These are phyloP conservation scores for Laburnicola sp. DNA, from an alignment of 2,329 filamentous ascomycete species.

Conservation along the genomic window DNA sequence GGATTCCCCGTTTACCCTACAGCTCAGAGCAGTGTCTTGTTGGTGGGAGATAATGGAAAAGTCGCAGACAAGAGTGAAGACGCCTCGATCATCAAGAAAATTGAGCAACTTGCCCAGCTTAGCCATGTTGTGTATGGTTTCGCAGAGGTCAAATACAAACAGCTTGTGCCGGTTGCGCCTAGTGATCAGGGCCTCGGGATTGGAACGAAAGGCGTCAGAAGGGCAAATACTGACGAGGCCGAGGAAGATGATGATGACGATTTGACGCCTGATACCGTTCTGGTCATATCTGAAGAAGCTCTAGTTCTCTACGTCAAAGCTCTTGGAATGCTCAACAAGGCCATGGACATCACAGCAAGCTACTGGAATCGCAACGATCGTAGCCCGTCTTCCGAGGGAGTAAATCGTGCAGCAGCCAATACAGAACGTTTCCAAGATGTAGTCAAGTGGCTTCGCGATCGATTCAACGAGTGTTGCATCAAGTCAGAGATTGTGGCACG, in stretches of 20 bases:
- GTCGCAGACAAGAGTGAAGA: slow-evolving; percentile 73
- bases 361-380: slow-evolving; percentile 87
- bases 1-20: slow-evolving; percentile 85
- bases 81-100: slow-evolving; percentile 71
- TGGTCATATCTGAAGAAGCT: slow-evolving; percentile 89
- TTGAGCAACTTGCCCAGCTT: slow-evolving; percentile 88
- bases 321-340: slow-evolving; percentile 83
- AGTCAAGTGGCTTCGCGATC: slow-evolving; percentile 90
- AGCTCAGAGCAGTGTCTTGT: slow-evolving; percentile 68
- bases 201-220: slow-evolving; percentile 54
- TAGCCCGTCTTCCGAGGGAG: slow-evolving; percentile 55
- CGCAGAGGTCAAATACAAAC: slow-evolving; percentile 97
- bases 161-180: slow-evolving; percentile 86
- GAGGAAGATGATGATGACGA: slow-evolving; percentile 60
- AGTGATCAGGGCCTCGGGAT: slow-evolving; percentile 69
- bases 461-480: slow-evolving; percentile 96
- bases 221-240: slow-evolving; percentile 53
- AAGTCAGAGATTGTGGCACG: slow-evolving; percentile 94
- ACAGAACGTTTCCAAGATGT: slow-evolving; percentile 82
- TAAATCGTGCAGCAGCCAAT: slow-evolving; percentile 45
- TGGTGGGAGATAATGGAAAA: slow-evolving; percentile 65
- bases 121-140: slow-evolving; percentile 98
- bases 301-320: slow-evolving; percentile 96
- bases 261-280: slow-evolving; percentile 81
- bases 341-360: slow-evolving; percentile 89